Evolutionary conservation across 2,329 filamentous ascomycete species (phyloP), one percentile per base, ranked within the genome.

Genomic region (Westerdykella aurantiaca): DNA sequence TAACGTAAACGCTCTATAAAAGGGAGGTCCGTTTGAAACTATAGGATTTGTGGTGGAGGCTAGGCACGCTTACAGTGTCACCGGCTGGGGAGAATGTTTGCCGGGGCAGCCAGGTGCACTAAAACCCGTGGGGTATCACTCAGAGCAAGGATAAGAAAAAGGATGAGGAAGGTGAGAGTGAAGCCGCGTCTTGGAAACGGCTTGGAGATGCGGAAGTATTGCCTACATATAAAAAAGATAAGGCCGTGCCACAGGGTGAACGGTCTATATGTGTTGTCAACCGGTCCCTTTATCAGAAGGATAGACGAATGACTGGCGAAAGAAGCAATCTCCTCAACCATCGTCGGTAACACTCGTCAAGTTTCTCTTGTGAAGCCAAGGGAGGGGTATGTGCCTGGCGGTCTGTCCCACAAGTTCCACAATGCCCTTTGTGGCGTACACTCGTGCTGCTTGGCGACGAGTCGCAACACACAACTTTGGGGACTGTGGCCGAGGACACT

Each of bases 71-170:
- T 59, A 50, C 54, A 53, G 57, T 53, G 43, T 43, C 51, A 50
- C 48, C 49, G 51, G 46, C 50, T 41, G 55, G 47, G 58, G 60
- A 58, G 47, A 58, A 56, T 44, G 56, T 61, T 63, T 63, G 43
- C 63, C 56, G 56, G 56, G 38, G 21, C 42, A 50, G 45, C 38
- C 48, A 38, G 25, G 4, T 29, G 42, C 42, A 59, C 61, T 59
- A 64, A 64, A 61, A 31, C 49, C 47, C 44, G 55, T 54, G 42
- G 55, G 55, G 58, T 49, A 45, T 48, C 53, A 50, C 48, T 56
- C 58, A 55, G 53, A 60, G 54, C 60, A 57, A 21, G 48, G 37
- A 46, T 41, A 47, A 49, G 47, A 43, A 52, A 48, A 38, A 46
- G 47, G 54, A 50, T 52, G 44, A 49, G 51, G 51, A 53, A 59